These are phyloP conservation scores for Malus fusca DNA, from an alignment of 306 rosid species.

Conservation along the genomic window DNA sequence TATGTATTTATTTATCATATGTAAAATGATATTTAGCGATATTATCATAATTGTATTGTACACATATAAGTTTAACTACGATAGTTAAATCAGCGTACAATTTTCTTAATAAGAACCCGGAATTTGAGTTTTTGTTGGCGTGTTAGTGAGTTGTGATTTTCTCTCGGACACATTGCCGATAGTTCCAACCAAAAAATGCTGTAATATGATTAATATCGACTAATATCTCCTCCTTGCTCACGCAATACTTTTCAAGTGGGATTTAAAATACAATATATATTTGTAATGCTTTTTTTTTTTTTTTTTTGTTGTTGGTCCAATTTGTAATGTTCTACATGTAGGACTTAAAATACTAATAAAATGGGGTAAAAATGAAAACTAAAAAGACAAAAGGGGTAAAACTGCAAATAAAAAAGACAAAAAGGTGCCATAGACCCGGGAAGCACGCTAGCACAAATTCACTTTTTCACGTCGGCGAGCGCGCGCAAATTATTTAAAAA, in stretches of 20 bases:
- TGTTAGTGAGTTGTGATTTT: neutral
- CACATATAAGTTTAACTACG: too few relatives aligned
- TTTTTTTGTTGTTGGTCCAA: too few relatives aligned
- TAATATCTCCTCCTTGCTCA: neutral
- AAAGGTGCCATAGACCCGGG: neutral
- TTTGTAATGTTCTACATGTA: neutral
- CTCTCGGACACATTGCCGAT: neutral
- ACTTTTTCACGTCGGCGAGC: neutral
- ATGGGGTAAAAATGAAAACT: neutral
- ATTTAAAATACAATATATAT: neutral
- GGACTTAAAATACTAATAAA: neutral
- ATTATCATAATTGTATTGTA: too few relatives aligned
- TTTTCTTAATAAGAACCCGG: rapidly evolving
- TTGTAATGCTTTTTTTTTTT: neutral
- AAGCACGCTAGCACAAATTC: neutral
- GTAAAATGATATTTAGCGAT: too few relatives aligned
- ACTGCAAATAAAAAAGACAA: neutral
- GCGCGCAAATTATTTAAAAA: neutral
- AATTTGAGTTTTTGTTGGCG: too few relatives aligned
- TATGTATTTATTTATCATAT: too few relatives aligned
- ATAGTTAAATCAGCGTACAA: too few relatives aligned
- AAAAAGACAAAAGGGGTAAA: too few relatives aligned
- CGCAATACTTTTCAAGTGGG: neutral
- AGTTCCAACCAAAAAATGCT: neutral
- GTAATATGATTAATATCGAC: neutral